Evolutionary conservation across 164 flowering plant species (phyloP).

Genomic region (Stephania japonica): DNA sequence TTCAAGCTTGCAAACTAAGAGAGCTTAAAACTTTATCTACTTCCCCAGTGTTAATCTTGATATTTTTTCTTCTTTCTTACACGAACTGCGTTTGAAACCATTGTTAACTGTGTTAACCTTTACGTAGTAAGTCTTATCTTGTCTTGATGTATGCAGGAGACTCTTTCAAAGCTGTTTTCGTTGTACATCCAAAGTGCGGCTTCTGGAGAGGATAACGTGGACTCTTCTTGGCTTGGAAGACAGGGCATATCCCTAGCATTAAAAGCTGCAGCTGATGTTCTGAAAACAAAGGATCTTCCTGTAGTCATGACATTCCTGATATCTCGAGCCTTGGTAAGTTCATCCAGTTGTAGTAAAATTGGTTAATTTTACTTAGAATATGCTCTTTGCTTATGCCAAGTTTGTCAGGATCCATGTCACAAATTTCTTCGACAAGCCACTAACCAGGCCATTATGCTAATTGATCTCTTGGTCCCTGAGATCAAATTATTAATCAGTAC

Average conservation of each 20-base stretch:
- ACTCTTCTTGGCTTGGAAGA: slow-evolving; percentile 85
- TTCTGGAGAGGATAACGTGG: slow-evolving; percentile 45
- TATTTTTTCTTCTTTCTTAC: neutral
- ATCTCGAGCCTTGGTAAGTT: slow-evolving; percentile 85
- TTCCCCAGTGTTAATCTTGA: too few relatives aligned
- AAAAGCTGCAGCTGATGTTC: slow-evolving; percentile 83
- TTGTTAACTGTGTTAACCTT: neutral
- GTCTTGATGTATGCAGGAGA: slow-evolving; percentile 49
- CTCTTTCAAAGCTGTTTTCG: slow-evolving; percentile 88
- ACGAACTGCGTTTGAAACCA: too few relatives aligned
- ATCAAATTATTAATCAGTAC: too few relatives aligned
- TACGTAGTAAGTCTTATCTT: slow-evolving; percentile 16
- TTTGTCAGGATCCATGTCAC: too few relatives aligned
- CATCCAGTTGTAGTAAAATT: neutral
- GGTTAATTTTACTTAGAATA: neutral
- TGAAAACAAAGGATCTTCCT: slow-evolving; percentile 96
- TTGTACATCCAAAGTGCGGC: slow-evolving; percentile 77
- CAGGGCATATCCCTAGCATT: slow-evolving; percentile 94
- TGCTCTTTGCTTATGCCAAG: too few relatives aligned
- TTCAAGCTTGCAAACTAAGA: too few relatives aligned
- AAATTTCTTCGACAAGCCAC: too few relatives aligned
- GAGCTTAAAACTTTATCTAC: too few relatives aligned
- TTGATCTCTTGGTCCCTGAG: too few relatives aligned
- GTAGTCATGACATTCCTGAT: slow-evolving; percentile 95
- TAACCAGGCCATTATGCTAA: too few relatives aligned